These are phyloP conservation scores for Arthroderma uncinatum DNA, from an alignment of 2,329 filamentous ascomycete genomes.

Conservation along the genomic window DNA sequence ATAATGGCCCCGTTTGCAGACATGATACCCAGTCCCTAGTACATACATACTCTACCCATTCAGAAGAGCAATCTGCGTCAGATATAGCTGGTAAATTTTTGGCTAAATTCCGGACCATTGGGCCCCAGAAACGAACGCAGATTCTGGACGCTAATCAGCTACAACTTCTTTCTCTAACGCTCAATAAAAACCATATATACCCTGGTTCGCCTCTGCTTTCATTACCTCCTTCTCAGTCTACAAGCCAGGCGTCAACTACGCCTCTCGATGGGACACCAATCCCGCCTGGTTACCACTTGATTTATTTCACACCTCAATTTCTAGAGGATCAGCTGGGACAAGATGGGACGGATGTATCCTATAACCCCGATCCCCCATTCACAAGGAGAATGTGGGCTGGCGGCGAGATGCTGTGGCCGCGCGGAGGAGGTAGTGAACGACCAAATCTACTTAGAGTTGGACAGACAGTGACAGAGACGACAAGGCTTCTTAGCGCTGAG, in stretches of 20 bases:
- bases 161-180: slow-evolving; percentile 49
- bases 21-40: neutral
- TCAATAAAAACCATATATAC: slow-evolving; percentile 40
- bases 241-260: slow-evolving; percentile 26
- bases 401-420: slow-evolving; percentile 46
- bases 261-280: slow-evolving; percentile 40
- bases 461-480: slow-evolving; percentile 47
- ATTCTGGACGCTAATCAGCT: slow-evolving; percentile 52
- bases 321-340: slow-evolving; percentile 44
- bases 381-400: slow-evolving; percentile 59
- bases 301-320: slow-evolving; percentile 51
- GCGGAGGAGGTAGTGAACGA: slow-evolving; percentile 21
- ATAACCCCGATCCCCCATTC: slow-evolving; percentile 50
- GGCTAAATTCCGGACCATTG: slow-evolving; percentile 31
- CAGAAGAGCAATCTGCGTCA: slow-evolving; percentile 18
- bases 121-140: slow-evolving; percentile 39
- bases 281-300: slow-evolving; percentile 51
- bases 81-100: slow-evolving; percentile 33
- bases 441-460: slow-evolving; percentile 42
- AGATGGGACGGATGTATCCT: slow-evolving; percentile 52
- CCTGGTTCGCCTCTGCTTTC: slow-evolving; percentile 31
- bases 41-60: neutral
- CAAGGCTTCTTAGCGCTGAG: slow-evolving; percentile 43
- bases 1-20: neutral
- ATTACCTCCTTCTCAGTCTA: slow-evolving; percentile 7